Conservation (phyloP, 306 rosid genomes). For the Sechiopsis laciniata region DNA sequence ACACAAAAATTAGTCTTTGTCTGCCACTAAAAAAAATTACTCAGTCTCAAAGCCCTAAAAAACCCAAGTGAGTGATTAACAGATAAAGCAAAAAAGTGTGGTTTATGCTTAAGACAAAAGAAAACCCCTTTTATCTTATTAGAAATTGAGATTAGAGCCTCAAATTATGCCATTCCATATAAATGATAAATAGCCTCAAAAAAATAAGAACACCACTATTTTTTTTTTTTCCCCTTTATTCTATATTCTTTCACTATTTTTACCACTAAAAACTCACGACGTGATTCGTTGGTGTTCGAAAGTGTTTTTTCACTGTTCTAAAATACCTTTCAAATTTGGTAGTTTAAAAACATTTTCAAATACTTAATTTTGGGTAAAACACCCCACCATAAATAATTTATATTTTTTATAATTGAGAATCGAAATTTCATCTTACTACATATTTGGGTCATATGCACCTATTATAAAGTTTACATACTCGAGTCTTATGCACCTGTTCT, state of each 20-base stretch:
- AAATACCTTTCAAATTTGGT: too few relatives aligned
- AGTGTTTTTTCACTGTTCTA: not conserved
- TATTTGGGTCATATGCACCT: too few relatives aligned
- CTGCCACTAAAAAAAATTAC: too few relatives aligned
- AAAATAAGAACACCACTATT: not conserved
- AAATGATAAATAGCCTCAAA: not conserved
- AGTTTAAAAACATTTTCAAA: too few relatives aligned
- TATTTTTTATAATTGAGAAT: too few relatives aligned
- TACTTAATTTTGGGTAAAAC: too few relatives aligned
- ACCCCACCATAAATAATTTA: not conserved
- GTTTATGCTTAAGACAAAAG: constrained; percentile 19
- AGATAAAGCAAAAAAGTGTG: not conserved
- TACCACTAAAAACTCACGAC: not conserved
- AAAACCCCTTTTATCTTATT: not conserved
- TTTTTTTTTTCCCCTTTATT: not conserved
- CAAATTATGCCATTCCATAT: constrained; percentile 9
- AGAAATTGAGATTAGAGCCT: not conserved
- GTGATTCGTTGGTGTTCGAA: not conserved
- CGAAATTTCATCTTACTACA: too few relatives aligned
- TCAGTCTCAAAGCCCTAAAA: not conserved
- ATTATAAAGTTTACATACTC: too few relatives aligned
- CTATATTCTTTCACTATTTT: not conserved
- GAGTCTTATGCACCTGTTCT: too few relatives aligned
- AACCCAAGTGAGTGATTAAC: constrained; percentile 10
- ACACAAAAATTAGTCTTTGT: not conserved